Percentiles rank a stretch among this genome's conserved stretches.
Evolutionary conservation across 495 filamentous ascomycete genomes (phyloP).

Genomic region (Symbiotaphrina buchneri): DNA sequence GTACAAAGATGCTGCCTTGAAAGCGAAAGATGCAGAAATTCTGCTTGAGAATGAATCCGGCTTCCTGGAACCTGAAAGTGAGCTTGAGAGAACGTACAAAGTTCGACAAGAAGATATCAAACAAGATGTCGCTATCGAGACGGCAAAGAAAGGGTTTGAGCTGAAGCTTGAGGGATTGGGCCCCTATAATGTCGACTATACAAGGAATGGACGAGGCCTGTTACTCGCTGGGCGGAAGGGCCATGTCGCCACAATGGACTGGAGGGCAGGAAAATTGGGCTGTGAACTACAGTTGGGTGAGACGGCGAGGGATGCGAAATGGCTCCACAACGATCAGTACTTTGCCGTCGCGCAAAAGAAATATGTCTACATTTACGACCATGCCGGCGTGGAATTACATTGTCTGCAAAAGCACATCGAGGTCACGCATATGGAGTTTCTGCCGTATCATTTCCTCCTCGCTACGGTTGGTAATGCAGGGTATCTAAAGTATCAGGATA

Average conservation of each 20-base stretch:
- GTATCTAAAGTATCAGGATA: constrained; percentile 84
- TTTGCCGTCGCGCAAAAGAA: constrained; percentile 98
- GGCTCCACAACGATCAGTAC: constrained; percentile 89
- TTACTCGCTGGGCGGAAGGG: constrained; percentile 78
- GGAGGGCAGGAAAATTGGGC: constrained; percentile 73
- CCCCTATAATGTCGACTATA: constrained; percentile 74
- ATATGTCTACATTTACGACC: constrained; percentile 86
- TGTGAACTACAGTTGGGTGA: constrained; percentile 81
- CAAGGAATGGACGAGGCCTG: constrained; percentile 65
- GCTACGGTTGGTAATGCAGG: constrained; percentile 70
- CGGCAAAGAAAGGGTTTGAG: constrained; percentile 82
- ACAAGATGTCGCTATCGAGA: constrained; percentile 49
- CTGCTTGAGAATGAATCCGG: constrained; percentile 71
- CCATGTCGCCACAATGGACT: constrained; percentile 93
- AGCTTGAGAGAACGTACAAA: constrained; percentile 79
- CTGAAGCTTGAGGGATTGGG: constrained; percentile 63
- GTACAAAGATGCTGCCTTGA: constrained; percentile 56
- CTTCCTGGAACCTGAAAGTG: constrained; percentile 71
- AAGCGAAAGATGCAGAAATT: constrained; percentile 88
- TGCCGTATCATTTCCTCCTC: constrained; percentile 89
- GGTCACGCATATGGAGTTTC: constrained; percentile 84
- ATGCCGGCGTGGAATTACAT: constrained; percentile 73
- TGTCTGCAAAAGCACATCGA: constrained; percentile 76
- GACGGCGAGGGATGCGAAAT: constrained; percentile 71
- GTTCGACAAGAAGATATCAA: constrained; percentile 76